Conservation (phyloP, 2,329 filamentous ascomycete species). For the Penicillium vulpinum region DNA sequence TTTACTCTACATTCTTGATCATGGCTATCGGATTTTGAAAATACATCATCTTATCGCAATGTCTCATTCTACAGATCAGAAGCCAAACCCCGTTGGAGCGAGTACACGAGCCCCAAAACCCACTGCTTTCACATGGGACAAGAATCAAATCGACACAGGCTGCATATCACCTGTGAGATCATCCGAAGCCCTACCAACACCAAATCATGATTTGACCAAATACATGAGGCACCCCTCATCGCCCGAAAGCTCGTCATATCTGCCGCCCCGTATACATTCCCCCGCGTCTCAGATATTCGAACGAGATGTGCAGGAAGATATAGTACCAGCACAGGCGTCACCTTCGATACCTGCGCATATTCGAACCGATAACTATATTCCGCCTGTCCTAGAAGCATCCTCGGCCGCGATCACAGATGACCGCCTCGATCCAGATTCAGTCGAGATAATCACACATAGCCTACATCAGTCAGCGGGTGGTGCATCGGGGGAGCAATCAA, state of each 20-base stretch:
- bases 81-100: constrained; percentile 1
- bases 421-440: constrained; percentile 79
- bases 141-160: constrained; percentile 1
- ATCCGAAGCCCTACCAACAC: constrained; percentile 21
- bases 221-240: constrained; percentile 56
- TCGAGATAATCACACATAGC: constrained; percentile 88
- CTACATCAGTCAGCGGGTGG: constrained; percentile 73
- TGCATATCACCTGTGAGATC: constrained; percentile 26
- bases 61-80: constrained; percentile 11
- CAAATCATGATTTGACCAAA: constrained; percentile 19
- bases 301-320: constrained; percentile 84
- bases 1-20: constrained; percentile 4
- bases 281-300: constrained; percentile 87
- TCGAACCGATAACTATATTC: constrained; percentile 90
- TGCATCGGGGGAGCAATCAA: constrained; percentile 39
- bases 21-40: constrained; percentile 18
- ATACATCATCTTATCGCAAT: background rate
- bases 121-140: constrained; percentile 15
- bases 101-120: constrained; percentile 20
- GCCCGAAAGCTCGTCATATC: constrained; percentile 63
- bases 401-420: constrained; percentile 88
- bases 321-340: constrained; percentile 66
- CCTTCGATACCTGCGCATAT: constrained; percentile 92
- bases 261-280: constrained; percentile 72
- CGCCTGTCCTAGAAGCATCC: constrained; percentile 84